Base-by-base conservation (phyloP, 2,329 filamentous ascomycete species). In the Zarea fungicola region DNA sequence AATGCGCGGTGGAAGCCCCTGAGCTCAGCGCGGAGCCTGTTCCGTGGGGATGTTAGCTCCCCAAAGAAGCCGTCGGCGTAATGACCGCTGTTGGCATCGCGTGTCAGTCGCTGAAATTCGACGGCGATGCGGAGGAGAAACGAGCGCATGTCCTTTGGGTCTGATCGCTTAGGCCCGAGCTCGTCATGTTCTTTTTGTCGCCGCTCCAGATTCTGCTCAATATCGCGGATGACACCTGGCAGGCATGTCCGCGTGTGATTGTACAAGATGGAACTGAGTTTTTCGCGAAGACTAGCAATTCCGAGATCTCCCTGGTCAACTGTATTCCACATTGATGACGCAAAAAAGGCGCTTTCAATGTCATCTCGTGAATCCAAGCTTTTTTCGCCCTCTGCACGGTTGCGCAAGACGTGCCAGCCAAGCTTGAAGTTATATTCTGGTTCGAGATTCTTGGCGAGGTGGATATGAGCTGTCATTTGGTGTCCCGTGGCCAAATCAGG, bases 371-470 rank as follows among this genome's bases (percentile, higher is more conserved):
- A 16, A 36, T 19, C 44, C 7, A 36, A 22, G 18, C 34, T 39
- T 3, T 26, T 11, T 23, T 64, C 56, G 7, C 56, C 51, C 10
- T 70, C 65, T 5, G 54, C 56, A 8, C 68, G 61, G 50, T 80
- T 80, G 39, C 67, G 72, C 10, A 80, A 53, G 26, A 78, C 67
- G 52, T 79, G 72, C 74, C 74, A 78, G 0, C 74, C 74, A 1
- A 71, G 65, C 26, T 66, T 56, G 2, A 67, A 45, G n/a, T 57
- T 56, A 32, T 65, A 56, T 6, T 53, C 55, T 0, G 37, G 42
- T 14, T 69, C 61, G 13, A 60, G 51, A 25, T 62, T 62, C 11
- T 56, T 54, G 3, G 58, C 56, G 1, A 69, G 41, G 7, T 56
- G 52, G 2, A 67, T 53, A 53, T 66, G 76, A 6, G 53, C 58